Base-by-base conservation (phyloP, 1,139 yeast species). In the Meyerozyma guilliermondii region DNA sequence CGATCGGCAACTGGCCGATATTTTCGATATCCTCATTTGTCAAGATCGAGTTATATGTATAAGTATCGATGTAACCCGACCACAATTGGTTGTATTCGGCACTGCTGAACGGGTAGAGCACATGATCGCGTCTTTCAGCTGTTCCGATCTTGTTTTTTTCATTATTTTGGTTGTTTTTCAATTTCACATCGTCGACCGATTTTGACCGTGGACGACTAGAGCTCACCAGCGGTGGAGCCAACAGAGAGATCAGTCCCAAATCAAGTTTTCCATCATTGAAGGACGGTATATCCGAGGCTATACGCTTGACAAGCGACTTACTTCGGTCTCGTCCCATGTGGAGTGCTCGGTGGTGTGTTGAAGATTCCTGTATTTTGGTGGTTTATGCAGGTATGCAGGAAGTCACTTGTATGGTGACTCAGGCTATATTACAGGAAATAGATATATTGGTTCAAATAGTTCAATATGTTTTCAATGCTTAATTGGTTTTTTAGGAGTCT, bases 271-370 rank as follows among this genome's bases (percentile, higher is more conserved):
- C 62, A 6, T 55, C 62, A 9, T 51, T 50, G 41, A 56, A 58
- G 6, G 58, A 46, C 5, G 72, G 74, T 14, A 64, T 62, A 35
- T 68, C 74, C 44, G 62, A 59, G 4, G 77, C 76, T 33, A 71
- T 67, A 42, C 58, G 55, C 44, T 68, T 67, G 2, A 79, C 83
- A 46, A 78, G 71, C 4, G 85, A 78, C 45, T 72, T 70, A 42
- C 80, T 70, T 55, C 84, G 60, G 18, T 53, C 56, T 46, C 76
- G 55, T 38, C 67, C 52, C 73, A 66, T 67, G 40, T 10, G 28
- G 22, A 44, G 18, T 18, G 35, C 28, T 22, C 14, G 20, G 16
- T 7, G 30, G 11, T n/a, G 27, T n/a, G 28, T 26, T 26, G 28
- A 26, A 26, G 28, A 11, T 10, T 26, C 28, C 28, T 26, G 28